phyloP scores from a whole-genome alignment of 1,139 yeast species.

The Hyphopichia fennica region DNA sequence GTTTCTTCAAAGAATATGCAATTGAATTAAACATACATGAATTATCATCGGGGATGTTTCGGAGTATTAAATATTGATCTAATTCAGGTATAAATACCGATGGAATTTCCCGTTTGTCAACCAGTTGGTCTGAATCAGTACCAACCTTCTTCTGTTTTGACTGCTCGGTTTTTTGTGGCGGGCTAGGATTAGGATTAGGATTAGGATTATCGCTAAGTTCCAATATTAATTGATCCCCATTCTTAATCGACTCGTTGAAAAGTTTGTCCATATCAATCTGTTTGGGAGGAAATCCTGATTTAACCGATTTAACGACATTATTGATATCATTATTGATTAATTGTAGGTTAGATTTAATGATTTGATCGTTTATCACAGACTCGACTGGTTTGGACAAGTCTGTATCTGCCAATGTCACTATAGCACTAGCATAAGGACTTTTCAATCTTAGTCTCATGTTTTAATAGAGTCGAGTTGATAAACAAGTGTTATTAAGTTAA shows the following conservation, averaged over 20 bases:
- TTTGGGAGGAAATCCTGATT: conserved; percentile 65
- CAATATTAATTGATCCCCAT: conserved; percentile 59
- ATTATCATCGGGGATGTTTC: conserved; percentile 76
- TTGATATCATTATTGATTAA: conserved; percentile 14
- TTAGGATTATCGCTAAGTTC: conserved; percentile 15
- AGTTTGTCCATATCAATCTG: conserved; percentile 29
- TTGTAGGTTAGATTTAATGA: conserved; percentile 1
- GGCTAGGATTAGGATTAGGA: not conserved
- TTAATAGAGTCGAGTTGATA: not conserved
- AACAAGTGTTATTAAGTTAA: too few species aligned
- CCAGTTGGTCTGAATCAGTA: not conserved
- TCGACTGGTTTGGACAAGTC: not conserved
- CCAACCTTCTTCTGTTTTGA: not conserved
- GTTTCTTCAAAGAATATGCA: conserved; percentile 48
- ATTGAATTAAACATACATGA: conserved; percentile 77
- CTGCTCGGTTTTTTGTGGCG: not conserved
- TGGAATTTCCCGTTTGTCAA: conserved; percentile 24
- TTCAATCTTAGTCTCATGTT: conserved; percentile 26
- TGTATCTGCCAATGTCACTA: conserved; percentile 14
- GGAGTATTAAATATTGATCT: conserved; percentile 39
- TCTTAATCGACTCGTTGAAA: conserved; percentile 35
- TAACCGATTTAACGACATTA: conserved; percentile 23
- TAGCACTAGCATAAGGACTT: conserved; percentile 16
- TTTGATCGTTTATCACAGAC: not conserved
- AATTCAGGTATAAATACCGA: conserved; percentile 20